phyloP scores from a whole-genome alignment of 129 eudicot species.

The Heracleum sosnowskyi region DNA sequence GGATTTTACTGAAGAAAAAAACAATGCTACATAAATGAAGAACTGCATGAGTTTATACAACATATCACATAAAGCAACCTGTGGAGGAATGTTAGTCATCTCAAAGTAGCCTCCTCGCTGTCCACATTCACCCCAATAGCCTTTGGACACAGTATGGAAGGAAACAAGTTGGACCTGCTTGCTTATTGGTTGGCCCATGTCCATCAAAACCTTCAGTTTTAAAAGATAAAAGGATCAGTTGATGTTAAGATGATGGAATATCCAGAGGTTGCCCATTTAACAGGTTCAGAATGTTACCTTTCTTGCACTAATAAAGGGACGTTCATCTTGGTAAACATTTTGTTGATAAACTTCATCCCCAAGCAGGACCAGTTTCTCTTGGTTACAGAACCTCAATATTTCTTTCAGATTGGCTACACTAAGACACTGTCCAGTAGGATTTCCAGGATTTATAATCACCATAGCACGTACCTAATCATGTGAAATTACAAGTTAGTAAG shows the following conservation, averaged over 20 bases:
- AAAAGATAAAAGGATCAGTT: neutral
- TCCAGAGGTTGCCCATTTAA: neutral
- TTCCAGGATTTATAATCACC: constrained; percentile 99
- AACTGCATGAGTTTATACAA: neutral
- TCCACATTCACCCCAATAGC: constrained; percentile 98
- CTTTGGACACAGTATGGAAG: constrained; percentile 94
- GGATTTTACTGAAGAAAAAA: neutral
- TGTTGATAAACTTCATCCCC: constrained; percentile 99
- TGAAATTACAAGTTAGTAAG: neutral
- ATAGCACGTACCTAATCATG: constrained; percentile 69
- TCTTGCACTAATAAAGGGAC: constrained; percentile 84
- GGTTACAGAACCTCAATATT: constrained; percentile 63
- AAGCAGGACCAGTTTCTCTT: constrained; percentile 68
- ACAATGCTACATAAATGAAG: neutral
- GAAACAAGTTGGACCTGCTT: constrained; percentile 89
- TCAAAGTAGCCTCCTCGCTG: constrained; percentile 98
- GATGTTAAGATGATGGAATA: neutral
- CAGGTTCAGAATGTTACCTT: constrained; percentile 41
- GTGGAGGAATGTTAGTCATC: constrained; percentile 92
- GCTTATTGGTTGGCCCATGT: constrained; percentile 88
- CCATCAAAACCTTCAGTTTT: constrained; percentile 64
- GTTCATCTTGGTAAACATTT: constrained; percentile 93
- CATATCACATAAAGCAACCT: constrained; percentile 35
- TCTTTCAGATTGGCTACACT: constrained; percentile 67
- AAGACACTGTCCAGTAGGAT: constrained; percentile 98